Base-by-base conservation (phyloP, 1,139 yeast genomes). In the Trichomonascaceae sp. region DNA sequence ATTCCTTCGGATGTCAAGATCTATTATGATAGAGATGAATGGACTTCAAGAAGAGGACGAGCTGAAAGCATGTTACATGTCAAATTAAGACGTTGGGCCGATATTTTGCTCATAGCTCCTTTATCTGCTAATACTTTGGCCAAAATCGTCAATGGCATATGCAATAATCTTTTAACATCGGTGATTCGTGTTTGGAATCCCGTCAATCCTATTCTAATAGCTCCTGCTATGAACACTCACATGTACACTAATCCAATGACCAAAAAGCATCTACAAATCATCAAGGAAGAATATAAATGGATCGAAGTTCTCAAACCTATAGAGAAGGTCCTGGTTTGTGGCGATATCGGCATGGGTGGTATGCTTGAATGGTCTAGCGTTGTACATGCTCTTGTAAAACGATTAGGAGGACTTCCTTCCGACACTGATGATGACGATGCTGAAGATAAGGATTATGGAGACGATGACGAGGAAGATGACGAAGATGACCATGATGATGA, bases 301-400 rank as follows among this genome's bases (percentile, higher is more conserved):
- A 82, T 91, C 57, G 91, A 89, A 58, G 84, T 93, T 17, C 78
- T 93, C 65, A 84, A 82, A 65, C 99, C 99, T 0, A 91, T 93
- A 27, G 99, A 93, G 65, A 93, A 93, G 69, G 95, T 91, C 7
- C 76, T 89, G 60, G 89, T 88, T 3, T 89, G 96, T 74, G 99
- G 99, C 51, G 99, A 93, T 70, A 88, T 93, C 56, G 99, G 99
- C 2, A 86, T 82, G 75, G 99, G 99, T 24, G 99, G 98, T 9
- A 93, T 93, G 99, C 78, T 96, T 65, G 98, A 93, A 71, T 91
- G 98, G 97, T 80, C 83, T 58, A 97, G 90, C 60, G 81, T 91
- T 53, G 97, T 90, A 10, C 96, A 89, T 63, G 81, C 83, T 15
- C 70, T 89, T 54, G 83, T 88, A 52, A 78, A 82, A 5, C 61